A percentile compares a stretch with the other conserved stretches of the same genome.
Conservation (phyloP, 169 alveolate genomes). For the Hammondia hammondi region DNA sequence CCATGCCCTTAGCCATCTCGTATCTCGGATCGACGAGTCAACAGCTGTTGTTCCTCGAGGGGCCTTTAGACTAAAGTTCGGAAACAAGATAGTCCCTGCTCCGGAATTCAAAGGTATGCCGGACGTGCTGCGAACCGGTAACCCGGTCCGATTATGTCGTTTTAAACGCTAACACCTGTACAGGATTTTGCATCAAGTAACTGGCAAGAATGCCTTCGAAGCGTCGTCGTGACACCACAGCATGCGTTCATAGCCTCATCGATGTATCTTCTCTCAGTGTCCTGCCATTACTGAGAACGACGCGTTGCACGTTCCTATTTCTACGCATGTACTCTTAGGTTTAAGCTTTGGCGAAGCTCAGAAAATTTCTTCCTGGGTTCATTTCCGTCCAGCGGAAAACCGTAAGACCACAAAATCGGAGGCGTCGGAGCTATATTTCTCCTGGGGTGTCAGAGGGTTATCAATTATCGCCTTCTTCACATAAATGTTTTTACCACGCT, state of each 20-base stretch:
- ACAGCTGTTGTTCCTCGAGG: conserved; percentile 68
- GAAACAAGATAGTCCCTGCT: conserved; percentile 43
- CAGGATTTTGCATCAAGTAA: too few species aligned
- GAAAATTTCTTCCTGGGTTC: conserved; percentile 57
- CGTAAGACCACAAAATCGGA: conserved; percentile 18
- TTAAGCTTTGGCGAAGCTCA: conserved; percentile 47
- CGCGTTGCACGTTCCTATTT: neutral
- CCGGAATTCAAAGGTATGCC: conserved; percentile 48
- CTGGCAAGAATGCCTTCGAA: too few species aligned
- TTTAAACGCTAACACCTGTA: too few species aligned
- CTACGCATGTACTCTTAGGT: conserved; percentile 23
- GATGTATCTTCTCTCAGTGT: too few species aligned
- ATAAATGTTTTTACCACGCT: too few species aligned
- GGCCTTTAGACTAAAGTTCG: conserved; percentile 51
- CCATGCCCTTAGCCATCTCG: conserved; percentile 15
- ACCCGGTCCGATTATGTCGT: too few species aligned
- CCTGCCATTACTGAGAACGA: too few species aligned
- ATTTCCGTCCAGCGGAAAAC: conserved; percentile 64
- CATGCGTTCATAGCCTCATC: too few species aligned
- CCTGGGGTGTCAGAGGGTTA: neutral
- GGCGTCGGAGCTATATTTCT: neutral
- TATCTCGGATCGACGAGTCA: conserved; percentile 53
- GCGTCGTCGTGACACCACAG: too few species aligned
- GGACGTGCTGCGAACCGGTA: neutral
- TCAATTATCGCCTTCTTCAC: too few species aligned